phyloP scores from a whole-genome alignment of 192 early-diverging fungal genomes.

The Gaertneriomyces semiglobifer region DNA sequence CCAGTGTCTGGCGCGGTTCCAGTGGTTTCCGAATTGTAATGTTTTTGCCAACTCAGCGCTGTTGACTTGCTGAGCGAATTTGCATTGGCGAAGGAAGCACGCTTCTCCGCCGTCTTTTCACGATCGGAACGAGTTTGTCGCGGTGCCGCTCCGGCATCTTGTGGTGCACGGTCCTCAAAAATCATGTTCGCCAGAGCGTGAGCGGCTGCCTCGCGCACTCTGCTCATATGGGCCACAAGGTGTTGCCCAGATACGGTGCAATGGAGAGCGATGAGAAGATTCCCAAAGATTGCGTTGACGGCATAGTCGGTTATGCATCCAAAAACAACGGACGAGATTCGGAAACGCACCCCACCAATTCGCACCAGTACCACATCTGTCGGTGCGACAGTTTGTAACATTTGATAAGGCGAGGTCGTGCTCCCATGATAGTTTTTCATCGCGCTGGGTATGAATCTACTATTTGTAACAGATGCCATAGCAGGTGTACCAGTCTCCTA shows the following conservation, averaged over 20 bases:
- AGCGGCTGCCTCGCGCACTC: conserved; percentile 7
- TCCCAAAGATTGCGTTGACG: conserved; percentile 30
- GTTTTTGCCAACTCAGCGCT: conserved; percentile 20
- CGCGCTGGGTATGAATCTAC: no score
- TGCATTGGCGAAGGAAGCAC: conserved; percentile 10
- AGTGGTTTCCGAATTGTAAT: conserved; percentile 17
- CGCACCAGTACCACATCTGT: conserved; percentile 33
- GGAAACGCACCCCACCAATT: conserved; percentile 21
- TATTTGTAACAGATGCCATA: no score
- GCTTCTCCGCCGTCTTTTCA: neutral
- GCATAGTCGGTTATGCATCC: conserved; percentile 34
- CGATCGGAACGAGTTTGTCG: neutral
- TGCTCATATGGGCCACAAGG: conserved; percentile 7
- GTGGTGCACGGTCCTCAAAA: conserved; percentile 2
- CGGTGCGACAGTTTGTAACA: conserved; percentile 3
- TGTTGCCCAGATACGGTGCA: conserved; percentile 6
- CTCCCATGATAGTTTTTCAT: no score
- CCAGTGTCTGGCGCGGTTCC: neutral
- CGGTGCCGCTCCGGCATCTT: neutral
- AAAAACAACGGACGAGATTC: conserved; percentile 22
- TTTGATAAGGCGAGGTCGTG: no score
- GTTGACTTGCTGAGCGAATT: conserved; percentile 12
- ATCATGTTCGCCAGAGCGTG: neutral
- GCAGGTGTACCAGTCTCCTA: no score
- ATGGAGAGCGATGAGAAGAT: conserved; percentile 28